Conservation (phyloP, 73 alveolate species). For the Blepharisma stoltei region DNA sequence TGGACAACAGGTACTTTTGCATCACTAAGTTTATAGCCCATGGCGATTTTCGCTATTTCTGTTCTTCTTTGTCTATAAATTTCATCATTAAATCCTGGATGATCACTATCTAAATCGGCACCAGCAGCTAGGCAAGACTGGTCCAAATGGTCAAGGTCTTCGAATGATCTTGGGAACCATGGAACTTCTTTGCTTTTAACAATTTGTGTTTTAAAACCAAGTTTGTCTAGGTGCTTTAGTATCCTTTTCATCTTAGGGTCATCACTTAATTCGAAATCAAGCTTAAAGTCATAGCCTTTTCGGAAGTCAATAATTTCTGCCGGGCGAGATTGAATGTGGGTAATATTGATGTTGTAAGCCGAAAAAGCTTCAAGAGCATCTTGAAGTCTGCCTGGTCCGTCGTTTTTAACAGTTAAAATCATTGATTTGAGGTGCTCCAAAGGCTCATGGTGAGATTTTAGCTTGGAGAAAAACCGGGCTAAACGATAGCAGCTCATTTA, state of each 20-base stretch:
- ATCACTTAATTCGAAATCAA: neutral
- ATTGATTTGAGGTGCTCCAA: neutral
- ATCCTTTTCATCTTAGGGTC: neutral
- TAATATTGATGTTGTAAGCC: neutral
- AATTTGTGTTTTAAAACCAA: neutral
- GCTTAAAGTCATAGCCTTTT: neutral
- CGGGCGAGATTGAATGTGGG: slow-evolving; percentile 17
- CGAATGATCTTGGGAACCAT: slow-evolving; percentile 62
- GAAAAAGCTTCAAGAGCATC: slow-evolving; percentile 25
- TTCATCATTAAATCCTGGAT: slow-evolving; percentile 61
- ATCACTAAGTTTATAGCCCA: slow-evolving; percentile 40
- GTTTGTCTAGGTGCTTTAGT: neutral
- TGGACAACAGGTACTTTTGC: slow-evolving; percentile 45
- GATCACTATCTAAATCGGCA: slow-evolving; percentile 60
- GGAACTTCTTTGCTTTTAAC: slow-evolving; percentile 37
- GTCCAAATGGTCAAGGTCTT: slow-evolving; percentile 56
- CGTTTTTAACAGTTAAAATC: neutral
- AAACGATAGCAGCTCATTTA: too few relatives aligned
- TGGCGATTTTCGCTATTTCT: slow-evolving; percentile 40
- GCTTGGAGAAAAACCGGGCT: too few relatives aligned
- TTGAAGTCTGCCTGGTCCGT: neutral
- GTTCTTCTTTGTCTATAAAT: slow-evolving; percentile 60
- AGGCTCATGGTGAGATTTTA: too few relatives aligned
- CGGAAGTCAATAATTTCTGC: neutral
- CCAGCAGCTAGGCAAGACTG: slow-evolving; percentile 48